Evolutionary conservation across 495 filamentous ascomycete species (phyloP).

Genomic region (Chaetomium fimeti): DNA sequence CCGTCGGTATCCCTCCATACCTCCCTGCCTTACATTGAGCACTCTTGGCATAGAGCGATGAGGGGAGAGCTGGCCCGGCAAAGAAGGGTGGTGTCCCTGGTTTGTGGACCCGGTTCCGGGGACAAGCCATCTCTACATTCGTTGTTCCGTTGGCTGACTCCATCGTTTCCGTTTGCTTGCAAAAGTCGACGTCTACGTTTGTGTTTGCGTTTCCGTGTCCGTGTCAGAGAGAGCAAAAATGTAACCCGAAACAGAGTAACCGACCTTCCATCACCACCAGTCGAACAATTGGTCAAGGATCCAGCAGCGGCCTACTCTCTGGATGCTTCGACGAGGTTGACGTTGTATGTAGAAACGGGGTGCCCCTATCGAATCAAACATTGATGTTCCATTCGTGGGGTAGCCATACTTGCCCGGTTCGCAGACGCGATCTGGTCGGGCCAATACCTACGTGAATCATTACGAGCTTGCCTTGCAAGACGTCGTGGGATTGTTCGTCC

Average conservation of each 20-base stretch:
- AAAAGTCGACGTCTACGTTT: background rate
- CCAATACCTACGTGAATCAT: background rate
- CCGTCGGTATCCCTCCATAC: background rate
- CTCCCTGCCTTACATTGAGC: background rate
- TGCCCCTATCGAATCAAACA: background rate
- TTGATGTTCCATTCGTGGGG: background rate
- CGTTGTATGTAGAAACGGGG: background rate
- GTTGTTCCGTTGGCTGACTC: background rate
- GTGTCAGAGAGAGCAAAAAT: background rate
- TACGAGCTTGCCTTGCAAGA: background rate
- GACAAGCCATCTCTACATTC: background rate
- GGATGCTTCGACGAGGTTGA: background rate
- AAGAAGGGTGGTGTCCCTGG: background rate
- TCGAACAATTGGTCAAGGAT: background rate
- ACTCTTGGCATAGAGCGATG: background rate
- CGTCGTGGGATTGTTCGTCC: background rate
- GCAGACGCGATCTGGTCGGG: background rate
- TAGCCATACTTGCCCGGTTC: background rate
- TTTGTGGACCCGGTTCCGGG: too few relatives aligned
- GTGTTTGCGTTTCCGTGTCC: too few relatives aligned
- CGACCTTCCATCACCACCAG: background rate
- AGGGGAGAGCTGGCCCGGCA: background rate
- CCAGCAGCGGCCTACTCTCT: background rate
- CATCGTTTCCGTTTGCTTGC: too few relatives aligned
- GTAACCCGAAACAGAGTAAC: background rate